phyloP scores from a whole-genome alignment of 768 basidiomycete species.

The Postia placenta region DNA sequence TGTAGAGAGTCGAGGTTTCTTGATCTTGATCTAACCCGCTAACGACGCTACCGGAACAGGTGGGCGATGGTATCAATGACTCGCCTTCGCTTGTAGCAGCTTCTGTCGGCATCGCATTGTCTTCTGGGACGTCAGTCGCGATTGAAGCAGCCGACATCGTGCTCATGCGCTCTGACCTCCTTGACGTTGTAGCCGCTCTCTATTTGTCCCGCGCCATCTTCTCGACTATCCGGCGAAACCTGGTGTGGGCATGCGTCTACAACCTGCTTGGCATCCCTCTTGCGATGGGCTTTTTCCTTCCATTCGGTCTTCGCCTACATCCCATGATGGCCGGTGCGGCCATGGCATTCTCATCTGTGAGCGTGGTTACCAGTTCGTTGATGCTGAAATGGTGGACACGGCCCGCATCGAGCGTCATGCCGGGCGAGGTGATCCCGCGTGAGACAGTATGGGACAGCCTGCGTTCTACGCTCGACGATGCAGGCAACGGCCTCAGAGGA shows the following conservation, averaged over 20 bases:
- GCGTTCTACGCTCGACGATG: conserved; percentile 35
- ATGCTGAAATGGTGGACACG: conserved; percentile 81
- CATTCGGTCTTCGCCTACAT: conserved; percentile 87
- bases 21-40: not conserved
- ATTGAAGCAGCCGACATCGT: conserved; percentile 98
- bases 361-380: conserved; percentile 88
- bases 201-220: conserved; percentile 88
- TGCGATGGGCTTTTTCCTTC: conserved; percentile 95
- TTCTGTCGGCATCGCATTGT: conserved; percentile 93
- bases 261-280: conserved; percentile 92
- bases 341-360: conserved; percentile 97
- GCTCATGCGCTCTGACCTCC: conserved; percentile 92
- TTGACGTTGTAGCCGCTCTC: conserved; percentile 96
- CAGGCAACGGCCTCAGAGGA: conserved; percentile 36
- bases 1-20: conserved; percentile 14
- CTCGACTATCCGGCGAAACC: conserved; percentile 83
- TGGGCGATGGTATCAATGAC: conserved; percentile 99
- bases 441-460: conserved; percentile 38
- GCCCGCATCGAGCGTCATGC: conserved; percentile 65
- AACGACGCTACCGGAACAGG: conserved; percentile 47
- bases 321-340: conserved; percentile 99
- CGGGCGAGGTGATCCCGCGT: conserved; percentile 37
- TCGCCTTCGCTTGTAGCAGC: conserved; percentile 96
- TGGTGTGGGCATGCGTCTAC: conserved; percentile 95
- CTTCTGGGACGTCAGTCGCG: conserved; percentile 93